phyloP scores from a whole-genome alignment of 208 protist species.

The Trypanosoma platydactyli region DNA sequence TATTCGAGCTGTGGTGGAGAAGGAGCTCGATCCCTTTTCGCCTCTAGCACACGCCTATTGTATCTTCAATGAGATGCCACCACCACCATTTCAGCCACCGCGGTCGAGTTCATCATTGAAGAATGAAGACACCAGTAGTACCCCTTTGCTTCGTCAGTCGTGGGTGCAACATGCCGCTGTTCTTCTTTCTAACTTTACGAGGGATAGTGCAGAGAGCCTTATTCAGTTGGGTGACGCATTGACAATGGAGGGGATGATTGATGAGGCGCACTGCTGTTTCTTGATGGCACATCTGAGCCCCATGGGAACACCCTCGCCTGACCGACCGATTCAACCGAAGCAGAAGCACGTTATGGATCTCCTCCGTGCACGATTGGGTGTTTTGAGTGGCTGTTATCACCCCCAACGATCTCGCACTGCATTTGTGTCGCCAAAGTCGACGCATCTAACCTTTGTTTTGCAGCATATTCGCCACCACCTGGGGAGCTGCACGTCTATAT shows the following conservation, averaged over 20 bases:
- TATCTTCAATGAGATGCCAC: constrained; percentile 77
- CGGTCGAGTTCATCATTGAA: not conserved
- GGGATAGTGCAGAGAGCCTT: constrained; percentile 50
- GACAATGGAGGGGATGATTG: constrained; percentile 39
- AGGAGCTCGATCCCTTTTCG: constrained; percentile 52
- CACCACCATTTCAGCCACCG: constrained; percentile 46
- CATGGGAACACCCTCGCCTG: constrained; percentile 22
- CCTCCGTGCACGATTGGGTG: constrained; percentile 50
- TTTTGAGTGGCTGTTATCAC: constrained; percentile 66
- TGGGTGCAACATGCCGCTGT: constrained; percentile 64
- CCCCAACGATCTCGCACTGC: constrained; percentile 44
- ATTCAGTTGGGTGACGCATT: constrained; percentile 50
- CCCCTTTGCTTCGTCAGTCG: constrained; percentile 4
- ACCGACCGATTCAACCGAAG: constrained; percentile 33
- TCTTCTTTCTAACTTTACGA: constrained; percentile 68
- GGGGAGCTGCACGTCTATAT: constrained; percentile 17
- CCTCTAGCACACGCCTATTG: constrained; percentile 81
- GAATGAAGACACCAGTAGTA: not conserved
- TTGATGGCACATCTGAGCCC: constrained; percentile 53
- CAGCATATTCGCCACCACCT: constrained; percentile 42
- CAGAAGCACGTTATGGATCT: constrained; percentile 49
- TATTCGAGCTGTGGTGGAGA: constrained; percentile 55
- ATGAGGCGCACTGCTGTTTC: constrained; percentile 73
- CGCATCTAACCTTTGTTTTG: constrained; percentile 63
- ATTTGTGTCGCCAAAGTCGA: constrained; percentile 69